phyloP scores from a whole-genome alignment of 495 filamentous ascomycete genomes.

The Penicillium simplicissimum region DNA sequence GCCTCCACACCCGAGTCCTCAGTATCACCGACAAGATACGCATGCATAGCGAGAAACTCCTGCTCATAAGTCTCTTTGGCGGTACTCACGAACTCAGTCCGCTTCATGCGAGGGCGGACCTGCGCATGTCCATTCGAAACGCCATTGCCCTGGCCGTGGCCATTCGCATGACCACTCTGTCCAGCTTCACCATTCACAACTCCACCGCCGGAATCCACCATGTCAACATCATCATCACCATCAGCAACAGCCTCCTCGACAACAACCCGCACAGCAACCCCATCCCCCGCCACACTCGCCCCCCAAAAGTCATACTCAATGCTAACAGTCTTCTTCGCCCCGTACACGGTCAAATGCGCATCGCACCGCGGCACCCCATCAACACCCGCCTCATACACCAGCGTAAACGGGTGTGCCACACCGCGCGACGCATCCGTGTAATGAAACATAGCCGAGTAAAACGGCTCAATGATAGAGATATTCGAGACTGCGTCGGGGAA shows the following conservation, averaged over 20 bases:
- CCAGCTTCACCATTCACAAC: neutral
- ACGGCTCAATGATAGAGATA: conserved; percentile 44
- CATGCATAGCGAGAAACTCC: conserved; percentile 52
- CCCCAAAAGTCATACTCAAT: conserved; percentile 56
- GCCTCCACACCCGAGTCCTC: conserved; percentile 31
- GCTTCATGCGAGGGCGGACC: conserved; percentile 17
- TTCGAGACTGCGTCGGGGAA: conserved; percentile 46
- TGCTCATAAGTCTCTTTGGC: conserved; percentile 55
- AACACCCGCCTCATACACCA: conserved; percentile 58
- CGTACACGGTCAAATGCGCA: conserved; percentile 56
- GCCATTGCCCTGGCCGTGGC: neutral
- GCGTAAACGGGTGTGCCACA: conserved; percentile 42
- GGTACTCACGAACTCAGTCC: conserved; percentile 39
- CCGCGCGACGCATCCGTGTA: conserved; percentile 26
- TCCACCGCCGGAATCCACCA: neutral
- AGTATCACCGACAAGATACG: conserved; percentile 34
- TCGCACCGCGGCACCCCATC: conserved; percentile 56
- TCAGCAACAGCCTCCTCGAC: conserved; percentile 43
- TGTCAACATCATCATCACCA: neutral
- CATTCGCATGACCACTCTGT: neutral
- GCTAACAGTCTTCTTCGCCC: conserved; percentile 45
- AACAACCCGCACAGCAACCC: conserved; percentile 47
- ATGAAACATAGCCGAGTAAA: conserved; percentile 51
- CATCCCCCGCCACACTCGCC: conserved; percentile 32
- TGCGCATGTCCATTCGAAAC: neutral